Percentiles rank a stretch among this genome's conserved stretches.
Evolutionary conservation across 768 basidiomycete species (phyloP).

Genomic region (Phanerochaete sordida): DNA sequence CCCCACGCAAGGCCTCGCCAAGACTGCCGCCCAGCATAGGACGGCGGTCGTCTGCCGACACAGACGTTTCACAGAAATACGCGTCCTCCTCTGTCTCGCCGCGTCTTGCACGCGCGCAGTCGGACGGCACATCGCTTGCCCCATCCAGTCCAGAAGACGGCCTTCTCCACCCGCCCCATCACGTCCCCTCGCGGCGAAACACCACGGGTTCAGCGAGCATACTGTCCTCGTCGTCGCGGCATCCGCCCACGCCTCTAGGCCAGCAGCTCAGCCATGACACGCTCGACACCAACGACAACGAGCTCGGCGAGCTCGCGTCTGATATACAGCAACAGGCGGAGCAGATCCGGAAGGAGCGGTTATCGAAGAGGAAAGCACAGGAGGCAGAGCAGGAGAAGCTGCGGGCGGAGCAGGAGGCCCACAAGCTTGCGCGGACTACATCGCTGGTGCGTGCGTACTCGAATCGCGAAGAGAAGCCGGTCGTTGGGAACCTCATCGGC

Average conservation of each 20-base stretch:
- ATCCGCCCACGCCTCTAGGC: constrained; percentile 16
- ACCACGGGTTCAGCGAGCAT: constrained; percentile 55
- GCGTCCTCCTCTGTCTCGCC: constrained; percentile 22
- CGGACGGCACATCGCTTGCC: constrained; percentile 19
- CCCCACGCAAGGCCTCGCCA: constrained; percentile 19
- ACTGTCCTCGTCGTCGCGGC: constrained; percentile 11
- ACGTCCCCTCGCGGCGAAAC: constrained; percentile 48
- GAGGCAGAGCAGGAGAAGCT: constrained; percentile 59
- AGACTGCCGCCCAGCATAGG: constrained; percentile 27
- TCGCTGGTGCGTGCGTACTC: constrained; percentile 23
- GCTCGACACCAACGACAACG: constrained; percentile 27
- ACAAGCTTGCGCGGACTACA: constrained; percentile 38
- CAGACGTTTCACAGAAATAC: constrained; percentile 33
- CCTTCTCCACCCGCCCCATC: constrained; percentile 50
- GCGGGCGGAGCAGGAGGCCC: constrained; percentile 46
- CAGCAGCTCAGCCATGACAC: constrained; percentile 7
- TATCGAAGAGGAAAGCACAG: constrained; percentile 66
- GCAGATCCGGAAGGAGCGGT: constrained; percentile 75
- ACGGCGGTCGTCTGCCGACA: constrained; percentile 51
- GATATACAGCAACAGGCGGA: constrained; percentile 92
- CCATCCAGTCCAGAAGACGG: constrained; percentile 32
- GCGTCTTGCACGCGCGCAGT: constrained; percentile 8
- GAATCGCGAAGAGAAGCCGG: constrained; percentile 43
- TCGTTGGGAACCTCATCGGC: constrained; percentile 96
- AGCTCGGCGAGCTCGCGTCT: constrained; percentile 56